A percentile compares a stretch with the other conserved stretches of the same genome.
Evolutionary conservation across 805 yeast species (phyloP).

Genomic region (Candida easanensis): DNA sequence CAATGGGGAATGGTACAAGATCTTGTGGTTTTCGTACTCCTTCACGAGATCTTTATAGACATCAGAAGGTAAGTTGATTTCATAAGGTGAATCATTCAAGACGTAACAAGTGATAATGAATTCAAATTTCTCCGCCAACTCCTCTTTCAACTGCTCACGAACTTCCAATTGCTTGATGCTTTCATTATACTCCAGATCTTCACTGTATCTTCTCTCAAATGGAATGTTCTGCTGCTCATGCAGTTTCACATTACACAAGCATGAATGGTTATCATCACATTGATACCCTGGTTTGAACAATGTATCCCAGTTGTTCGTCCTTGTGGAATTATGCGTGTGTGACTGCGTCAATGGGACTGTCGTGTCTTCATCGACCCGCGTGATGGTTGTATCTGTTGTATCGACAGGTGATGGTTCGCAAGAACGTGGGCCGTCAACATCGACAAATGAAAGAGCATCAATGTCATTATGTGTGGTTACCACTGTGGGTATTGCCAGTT

Average conservation of each 20-base stretch:
- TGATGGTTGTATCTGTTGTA: neutral
- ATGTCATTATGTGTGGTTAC: conserved; percentile 19
- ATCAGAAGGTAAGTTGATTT: conserved; percentile 46
- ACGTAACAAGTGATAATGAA: conserved; percentile 41
- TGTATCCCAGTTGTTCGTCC: conserved; percentile 8
- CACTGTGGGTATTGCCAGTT: conserved; percentile 18
- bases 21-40: conserved; percentile 25
- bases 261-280: conserved; percentile 14
- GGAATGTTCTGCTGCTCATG: conserved; percentile 9
- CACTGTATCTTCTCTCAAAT: neutral
- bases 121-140: conserved; percentile 34
- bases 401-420: neutral
- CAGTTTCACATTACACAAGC: conserved; percentile 15
- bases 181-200: conserved; percentile 20
- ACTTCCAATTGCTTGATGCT: conserved; percentile 17
- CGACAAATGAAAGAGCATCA: conserved; percentile 22
- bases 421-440: conserved; percentile 9
- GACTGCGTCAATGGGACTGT: conserved; percentile 3
- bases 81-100: conserved; percentile 40
- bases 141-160: conserved; percentile 20
- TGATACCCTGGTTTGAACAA: conserved; percentile 16
- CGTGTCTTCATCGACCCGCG: conserved; percentile 5
- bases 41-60: conserved; percentile 30
- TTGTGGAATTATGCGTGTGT: conserved; percentile 4
- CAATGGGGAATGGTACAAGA: conserved; percentile 33